Percentiles rank a stretch among this genome's conserved stretches.
Evolutionary conservation across 129 eudicot species (phyloP).

Genomic region (Artemisia annua): DNA sequence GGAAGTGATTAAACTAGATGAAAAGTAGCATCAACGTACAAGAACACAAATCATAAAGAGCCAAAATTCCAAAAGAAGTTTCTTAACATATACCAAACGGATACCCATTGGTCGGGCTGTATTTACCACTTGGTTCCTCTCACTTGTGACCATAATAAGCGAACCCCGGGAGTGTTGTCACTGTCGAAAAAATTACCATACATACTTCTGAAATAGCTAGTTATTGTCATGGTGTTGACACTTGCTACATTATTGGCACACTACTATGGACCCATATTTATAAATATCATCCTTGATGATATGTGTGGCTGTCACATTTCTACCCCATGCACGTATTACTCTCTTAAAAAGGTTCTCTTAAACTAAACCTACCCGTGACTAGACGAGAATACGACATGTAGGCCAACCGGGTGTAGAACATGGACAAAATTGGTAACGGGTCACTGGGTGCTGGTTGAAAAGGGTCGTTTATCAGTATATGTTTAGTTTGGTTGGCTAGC

Average conservation of each 20-base stretch:
- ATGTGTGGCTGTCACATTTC: slow-evolving; percentile 21
- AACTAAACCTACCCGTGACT: slow-evolving; percentile 10
- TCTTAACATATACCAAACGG: slow-evolving; percentile 20
- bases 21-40: no score
- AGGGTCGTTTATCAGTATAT: no score
- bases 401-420: not conserved
- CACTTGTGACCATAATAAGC: slow-evolving; percentile 24
- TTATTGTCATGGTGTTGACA: slow-evolving; percentile 30
- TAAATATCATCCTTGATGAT: slow-evolving; percentile 25
- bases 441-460: no score
- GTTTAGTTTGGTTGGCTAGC: no score
- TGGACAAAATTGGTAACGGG: not conserved
- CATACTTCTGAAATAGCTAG: slow-evolving; percentile 16
- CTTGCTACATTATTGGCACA: slow-evolving; percentile 28
- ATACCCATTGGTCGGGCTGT: slow-evolving; percentile 18
- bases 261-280: slow-evolving; percentile 21
- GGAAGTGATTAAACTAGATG: not conserved
- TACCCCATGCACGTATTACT: slow-evolving; percentile 4
- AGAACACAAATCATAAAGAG: slow-evolving; percentile 8
- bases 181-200: slow-evolving; percentile 23
- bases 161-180: slow-evolving; percentile 26
- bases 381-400: slow-evolving; percentile 3
- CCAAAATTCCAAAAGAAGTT: slow-evolving; percentile 28
- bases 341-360: not conserved
- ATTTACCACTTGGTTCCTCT: slow-evolving; percentile 7